Evolutionary conservation across 495 filamentous ascomycete genomes (phyloP).

Genomic region (Pseudomonodictys pantanalensis): DNA sequence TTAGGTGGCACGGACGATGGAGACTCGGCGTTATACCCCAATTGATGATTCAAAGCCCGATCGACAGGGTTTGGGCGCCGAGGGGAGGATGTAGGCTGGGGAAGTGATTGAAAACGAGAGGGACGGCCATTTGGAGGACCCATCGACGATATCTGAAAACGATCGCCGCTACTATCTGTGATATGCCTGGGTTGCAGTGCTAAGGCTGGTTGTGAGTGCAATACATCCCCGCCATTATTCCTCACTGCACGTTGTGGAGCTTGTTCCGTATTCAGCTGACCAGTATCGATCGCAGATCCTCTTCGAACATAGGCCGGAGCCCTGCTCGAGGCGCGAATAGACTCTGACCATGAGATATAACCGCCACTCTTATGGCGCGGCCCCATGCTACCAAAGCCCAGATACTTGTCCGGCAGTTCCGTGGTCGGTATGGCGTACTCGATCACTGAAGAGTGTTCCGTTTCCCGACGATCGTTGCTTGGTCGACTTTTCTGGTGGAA

Average conservation of each 20-base stretch:
- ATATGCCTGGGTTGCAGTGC: not conserved
- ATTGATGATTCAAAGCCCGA: not conserved
- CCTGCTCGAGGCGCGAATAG: slow-evolving; percentile 19
- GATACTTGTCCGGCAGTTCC: slow-evolving; percentile 40
- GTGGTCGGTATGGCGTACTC: slow-evolving; percentile 30
- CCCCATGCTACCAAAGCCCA: slow-evolving; percentile 38
- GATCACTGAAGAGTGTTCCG: slow-evolving; percentile 8
- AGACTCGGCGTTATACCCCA: not conserved
- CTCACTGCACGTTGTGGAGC: not conserved
- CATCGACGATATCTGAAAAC: slow-evolving; percentile 18
- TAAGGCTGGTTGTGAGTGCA: slow-evolving; percentile 3
- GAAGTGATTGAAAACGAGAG: slow-evolving; percentile 19
- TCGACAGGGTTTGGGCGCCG: not conserved
- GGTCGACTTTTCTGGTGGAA: not conserved
- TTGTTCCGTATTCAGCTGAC: slow-evolving; percentile 22
- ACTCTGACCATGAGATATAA: slow-evolving; percentile 40
- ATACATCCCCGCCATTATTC: slow-evolving; percentile 5
- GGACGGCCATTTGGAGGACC: slow-evolving; percentile 11
- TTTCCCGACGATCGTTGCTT: slow-evolving; percentile 8
- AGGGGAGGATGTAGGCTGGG: slow-evolving; percentile 16
- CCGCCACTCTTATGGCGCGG: slow-evolving; percentile 25
- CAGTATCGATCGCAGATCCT: slow-evolving; percentile 15
- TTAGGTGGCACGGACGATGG: slow-evolving; percentile 8
- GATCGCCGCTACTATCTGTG: slow-evolving; percentile 10
- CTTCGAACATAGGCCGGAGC: slow-evolving; percentile 9